Base-by-base conservation (phyloP, 306 rosid genomes). In the Inga leiocalycina region DNA sequence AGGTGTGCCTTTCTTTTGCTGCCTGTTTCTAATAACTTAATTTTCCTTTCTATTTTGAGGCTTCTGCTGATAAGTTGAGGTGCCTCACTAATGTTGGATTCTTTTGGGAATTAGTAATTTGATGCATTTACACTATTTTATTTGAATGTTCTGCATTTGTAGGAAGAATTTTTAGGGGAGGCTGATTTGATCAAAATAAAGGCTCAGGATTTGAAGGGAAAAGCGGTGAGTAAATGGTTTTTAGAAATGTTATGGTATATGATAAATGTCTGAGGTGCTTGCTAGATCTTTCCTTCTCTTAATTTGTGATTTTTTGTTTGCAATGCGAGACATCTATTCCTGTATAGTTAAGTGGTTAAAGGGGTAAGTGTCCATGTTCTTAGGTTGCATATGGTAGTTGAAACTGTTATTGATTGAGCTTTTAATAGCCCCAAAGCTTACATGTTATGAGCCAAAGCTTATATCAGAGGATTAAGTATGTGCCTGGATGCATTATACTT, bases 131-230 rank as follows among this genome's bases (percentile, higher is more conserved):
- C 24, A 79, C 22, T 39, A n/a, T 68, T 80, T 43, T 80, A 61
- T 35, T 24, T 34, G 35, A 82, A 71, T 82, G 52, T 27, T 79
- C 32, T 72, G 59, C 79, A 56, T 85, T 14, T 86, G 82, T 82
- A 96, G 99, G 99, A 96, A 88, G 99, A 96, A 80, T 96, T 96
- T 89, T 86, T 96, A 77, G 92, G 97, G 84, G 99, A 96, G 87
- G 98, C 99, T 74, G 99, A 96, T 81, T 87, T 96, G 93, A 93
- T 93, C 80, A 96, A 96, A 91, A 90, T 92, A 75, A 96, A 92
- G 88, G 99, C 99, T 73, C 99, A 93, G 80, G 99, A 96, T 43
- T 86, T 96, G 89, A 96, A 96, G 90, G 97, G 91, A 82, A 96
- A 96, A 89, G 99, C 94, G 98, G 98, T 96, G 71, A 88, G 89